Evolutionary conservation across 1,284 basidiomycete genomes (phyloP), one percentile per base, ranked within the genome.

Genomic region (Ustilago curta): DNA sequence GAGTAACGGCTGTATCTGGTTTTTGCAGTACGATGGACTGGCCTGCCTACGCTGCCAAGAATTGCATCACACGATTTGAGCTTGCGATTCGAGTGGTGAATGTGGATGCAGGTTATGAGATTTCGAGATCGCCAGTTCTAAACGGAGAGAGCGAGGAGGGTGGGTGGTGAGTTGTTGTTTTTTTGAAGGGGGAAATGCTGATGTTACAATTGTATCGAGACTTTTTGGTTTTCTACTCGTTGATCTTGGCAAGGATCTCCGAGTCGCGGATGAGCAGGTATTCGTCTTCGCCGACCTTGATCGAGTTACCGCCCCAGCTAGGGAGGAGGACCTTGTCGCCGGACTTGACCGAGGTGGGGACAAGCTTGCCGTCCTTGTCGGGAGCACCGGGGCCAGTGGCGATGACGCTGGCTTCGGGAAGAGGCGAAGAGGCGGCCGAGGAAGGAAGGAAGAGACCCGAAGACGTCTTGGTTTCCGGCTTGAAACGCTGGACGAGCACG

Each of bases 251-350:
- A 59, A 98, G 90, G 85, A 98, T 97, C 84, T 98, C 96, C 39
- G 91, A 87, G 87, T 98, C 96, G 87, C 92, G 93, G 91, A 97
- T 97, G 69, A 98, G 88, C 87, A 90, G 92, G 88, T 93, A 99
- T 86, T 98, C 96, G 85, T 98, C 95, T 32, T 99, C 96, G 63
- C 95, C 95, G 58, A 99, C 91, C 87, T 98, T 99, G 87, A 99
- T 95, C 19, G 92, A 86, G 86, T 91, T 95, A 18, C 96, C 96
- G 61, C 96, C 96, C 93, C 95, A 99, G 25, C 93, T 92, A 8
- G 96, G 96, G 6, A 99, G 88, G 57, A 99, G 88, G 9, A 98
- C 95, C 42, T 93, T 90, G 88, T 98, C 96, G 50, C 96, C 96
- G 31, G 91, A 88, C 87, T 92, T 91, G 61, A 98, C 95, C 40